Evolutionary conservation across 352 stramenopile species (phyloP).

Genomic region (Pythium coloratum): DNA sequence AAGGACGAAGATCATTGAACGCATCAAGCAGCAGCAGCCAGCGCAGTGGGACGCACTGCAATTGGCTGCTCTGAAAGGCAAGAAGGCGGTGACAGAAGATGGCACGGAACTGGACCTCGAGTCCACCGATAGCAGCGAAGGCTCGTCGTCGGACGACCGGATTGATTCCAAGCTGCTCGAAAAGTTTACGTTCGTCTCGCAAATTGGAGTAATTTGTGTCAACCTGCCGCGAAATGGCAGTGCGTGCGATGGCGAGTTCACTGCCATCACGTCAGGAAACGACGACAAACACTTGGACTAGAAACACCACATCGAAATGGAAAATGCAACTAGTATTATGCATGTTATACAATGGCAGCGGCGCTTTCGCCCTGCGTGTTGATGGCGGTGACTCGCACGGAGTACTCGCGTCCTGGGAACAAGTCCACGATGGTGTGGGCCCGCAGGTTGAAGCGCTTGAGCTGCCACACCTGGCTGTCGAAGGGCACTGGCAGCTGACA

Average conservation of each 20-base stretch:
- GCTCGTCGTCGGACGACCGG: too few species aligned
- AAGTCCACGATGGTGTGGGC: constrained; percentile 57
- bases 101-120: too few species aligned
- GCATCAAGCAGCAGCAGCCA: not conserved
- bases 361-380: constrained; percentile 46
- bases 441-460: constrained; percentile 68
- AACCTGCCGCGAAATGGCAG: not conserved
- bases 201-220: too few species aligned
- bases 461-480: constrained; percentile 49
- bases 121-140: too few species aligned
- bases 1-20: not conserved
- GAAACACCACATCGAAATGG: too few species aligned
- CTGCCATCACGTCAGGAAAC: too few species aligned
- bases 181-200: too few species aligned
- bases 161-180: not conserved
- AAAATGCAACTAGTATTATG: not conserved
- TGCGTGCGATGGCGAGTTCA: too few species aligned
- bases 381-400: constrained; percentile 51
- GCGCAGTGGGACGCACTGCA: not conserved
- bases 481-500: constrained; percentile 54
- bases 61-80: too few species aligned
- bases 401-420: constrained; percentile 69
- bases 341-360: constrained; percentile 25
- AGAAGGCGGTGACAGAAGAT: too few species aligned
- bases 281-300: too few species aligned